A percentile compares a stretch with the other conserved stretches of the same genome.
Conservation (phyloP, 1,284 basidiomycete species). For the Chiua sp. region DNA sequence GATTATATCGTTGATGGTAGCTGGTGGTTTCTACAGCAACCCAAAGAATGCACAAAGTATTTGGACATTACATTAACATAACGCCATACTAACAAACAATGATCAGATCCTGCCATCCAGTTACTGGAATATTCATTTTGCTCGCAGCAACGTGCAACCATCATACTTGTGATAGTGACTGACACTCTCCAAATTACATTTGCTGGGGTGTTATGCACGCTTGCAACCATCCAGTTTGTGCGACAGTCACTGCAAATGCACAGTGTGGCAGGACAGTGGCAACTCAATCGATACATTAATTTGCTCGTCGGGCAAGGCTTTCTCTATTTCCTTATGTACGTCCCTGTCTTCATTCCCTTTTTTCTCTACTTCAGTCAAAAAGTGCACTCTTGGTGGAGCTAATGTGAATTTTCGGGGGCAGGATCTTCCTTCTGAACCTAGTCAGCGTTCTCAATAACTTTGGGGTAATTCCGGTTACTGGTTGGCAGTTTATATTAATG, state of each 20-base stretch:
- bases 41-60: neutral
- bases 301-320: neutral
- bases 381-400: neutral
- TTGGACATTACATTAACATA: neutral
- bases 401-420: neutral
- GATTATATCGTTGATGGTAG: neutral
- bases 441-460: neutral
- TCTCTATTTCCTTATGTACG: neutral
- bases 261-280: too few relatives aligned
- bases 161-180: neutral
- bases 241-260: neutral
- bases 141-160: neutral
- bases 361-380: too few relatives aligned
- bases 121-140: neutral
- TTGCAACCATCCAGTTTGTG: neutral
- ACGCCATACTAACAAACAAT: neutral
- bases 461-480: neutral
- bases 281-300: neutral
- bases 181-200: neutral
- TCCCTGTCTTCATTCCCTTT: neutral
- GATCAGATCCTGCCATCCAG: neutral
- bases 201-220: neutral
- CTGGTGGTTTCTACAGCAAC: neutral
- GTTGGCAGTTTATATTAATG: neutral
- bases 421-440: neutral